Conservation (phyloP, 352 stramenopile genomes). For the Globisporangium cylindrosporum region DNA sequence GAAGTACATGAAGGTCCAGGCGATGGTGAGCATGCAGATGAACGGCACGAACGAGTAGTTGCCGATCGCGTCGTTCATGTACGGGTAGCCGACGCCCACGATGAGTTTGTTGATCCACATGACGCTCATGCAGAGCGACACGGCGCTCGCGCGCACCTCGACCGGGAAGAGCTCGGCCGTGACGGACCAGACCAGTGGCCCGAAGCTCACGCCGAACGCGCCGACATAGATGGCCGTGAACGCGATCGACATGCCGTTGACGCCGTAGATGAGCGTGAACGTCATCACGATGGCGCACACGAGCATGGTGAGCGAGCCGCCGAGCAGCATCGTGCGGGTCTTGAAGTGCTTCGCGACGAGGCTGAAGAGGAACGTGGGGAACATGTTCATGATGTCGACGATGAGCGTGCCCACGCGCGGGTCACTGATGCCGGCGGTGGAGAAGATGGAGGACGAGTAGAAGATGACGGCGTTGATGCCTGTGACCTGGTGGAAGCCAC, state of each 20-base stretch:
- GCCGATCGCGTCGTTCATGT: slow-evolving; percentile 28
- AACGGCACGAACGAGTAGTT: slow-evolving; percentile 43
- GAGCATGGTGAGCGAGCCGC: slow-evolving; percentile 46
- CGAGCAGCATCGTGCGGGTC: slow-evolving; percentile 55
- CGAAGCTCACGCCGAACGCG: slow-evolving; percentile 39
- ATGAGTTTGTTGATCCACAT: slow-evolving; percentile 50
- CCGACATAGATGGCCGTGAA: slow-evolving; percentile 51
- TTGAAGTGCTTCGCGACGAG: slow-evolving; percentile 38
- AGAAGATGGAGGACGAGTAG: slow-evolving; percentile 48
- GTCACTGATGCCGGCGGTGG: slow-evolving; percentile 39
- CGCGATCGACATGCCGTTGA: slow-evolving; percentile 37
- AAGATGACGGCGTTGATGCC: slow-evolving; percentile 58
- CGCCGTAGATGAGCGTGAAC: slow-evolving; percentile 35
- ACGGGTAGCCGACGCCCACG: slow-evolving; percentile 41
- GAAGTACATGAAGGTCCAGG: slow-evolving; percentile 30
- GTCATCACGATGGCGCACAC: slow-evolving; percentile 45
- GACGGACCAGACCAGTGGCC: slow-evolving; percentile 41
- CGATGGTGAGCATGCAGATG: slow-evolving; percentile 25
- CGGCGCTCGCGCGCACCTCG: slow-evolving; percentile 25
- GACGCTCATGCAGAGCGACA: slow-evolving; percentile 33
- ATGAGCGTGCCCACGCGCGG: slow-evolving; percentile 37
- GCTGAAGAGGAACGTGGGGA: slow-evolving; percentile 28
- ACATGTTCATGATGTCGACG: slow-evolving; percentile 37
- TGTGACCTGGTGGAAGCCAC: slow-evolving; percentile 39
- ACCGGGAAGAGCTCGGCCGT: slow-evolving; percentile 32